Percentiles rank a stretch among this genome's conserved stretches.
phyloP scores from a whole-genome alignment of 257 asterid genomes.

The Salvia hispanica region DNA sequence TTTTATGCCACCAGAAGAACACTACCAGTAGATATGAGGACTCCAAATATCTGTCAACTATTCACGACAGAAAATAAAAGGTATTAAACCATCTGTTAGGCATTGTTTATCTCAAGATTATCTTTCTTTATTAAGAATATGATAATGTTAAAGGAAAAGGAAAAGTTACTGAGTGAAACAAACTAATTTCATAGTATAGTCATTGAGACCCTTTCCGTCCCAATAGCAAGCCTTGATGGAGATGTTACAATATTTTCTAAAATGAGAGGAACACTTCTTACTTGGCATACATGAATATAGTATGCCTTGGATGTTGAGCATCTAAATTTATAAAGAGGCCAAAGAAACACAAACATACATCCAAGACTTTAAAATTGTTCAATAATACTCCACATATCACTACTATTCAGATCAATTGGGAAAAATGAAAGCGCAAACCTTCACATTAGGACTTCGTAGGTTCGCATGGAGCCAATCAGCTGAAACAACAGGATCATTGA shows the following conservation, averaged over 20 bases:
- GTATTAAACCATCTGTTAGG: neutral
- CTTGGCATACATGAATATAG: neutral
- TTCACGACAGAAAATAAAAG: neutral
- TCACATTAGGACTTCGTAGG: conserved; percentile 72
- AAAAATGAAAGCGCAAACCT: conserved; percentile 46
- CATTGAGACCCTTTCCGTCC: neutral
- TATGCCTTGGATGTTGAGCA: neutral
- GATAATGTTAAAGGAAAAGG: neutral
- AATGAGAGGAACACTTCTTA: neutral
- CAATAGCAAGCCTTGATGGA: neutral
- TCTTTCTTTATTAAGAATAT: neutral
- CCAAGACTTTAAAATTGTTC: neutral
- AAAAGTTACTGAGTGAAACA: neutral
- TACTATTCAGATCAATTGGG: neutral
- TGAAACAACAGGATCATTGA: conserved; percentile 81
- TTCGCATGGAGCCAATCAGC: conserved; percentile 96
- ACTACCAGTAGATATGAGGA: neutral
- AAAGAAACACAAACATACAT: neutral
- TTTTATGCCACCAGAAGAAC: neutral
- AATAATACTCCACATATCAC: neutral
- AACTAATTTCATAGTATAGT: neutral
- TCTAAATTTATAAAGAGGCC: neutral
- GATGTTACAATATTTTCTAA: neutral
- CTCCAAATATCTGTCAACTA: neutral
- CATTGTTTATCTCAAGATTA: neutral